Conservation (phyloP, 495 filamentous ascomycete species). For the Lasiosphaeria miniovina region DNA sequence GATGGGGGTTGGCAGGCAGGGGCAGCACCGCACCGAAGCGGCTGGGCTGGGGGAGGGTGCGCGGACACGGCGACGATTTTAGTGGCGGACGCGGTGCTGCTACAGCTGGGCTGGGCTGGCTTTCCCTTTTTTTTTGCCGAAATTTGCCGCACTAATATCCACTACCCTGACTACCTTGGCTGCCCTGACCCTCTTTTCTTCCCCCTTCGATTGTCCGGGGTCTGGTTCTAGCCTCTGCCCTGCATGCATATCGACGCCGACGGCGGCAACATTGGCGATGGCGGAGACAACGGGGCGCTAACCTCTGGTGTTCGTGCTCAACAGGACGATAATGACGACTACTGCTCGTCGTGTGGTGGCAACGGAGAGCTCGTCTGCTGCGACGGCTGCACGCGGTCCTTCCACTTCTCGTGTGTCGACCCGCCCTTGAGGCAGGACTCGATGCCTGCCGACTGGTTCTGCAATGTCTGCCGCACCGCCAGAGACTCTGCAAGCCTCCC, state of each 20-base stretch:
- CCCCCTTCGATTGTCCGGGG: not conserved
- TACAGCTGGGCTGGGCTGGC: slow-evolving; percentile 18
- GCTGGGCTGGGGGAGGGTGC: not conserved
- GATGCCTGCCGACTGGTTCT: slow-evolving; percentile 78
- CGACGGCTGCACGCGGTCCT: slow-evolving; percentile 81
- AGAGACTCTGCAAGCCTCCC: slow-evolving; percentile 34
- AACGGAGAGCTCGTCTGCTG: slow-evolving; percentile 87
- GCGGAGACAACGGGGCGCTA: not conserved
- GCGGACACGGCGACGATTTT: slow-evolving; percentile 16
- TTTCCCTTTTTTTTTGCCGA: slow-evolving; percentile 31
- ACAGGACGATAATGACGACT: slow-evolving; percentile 81
- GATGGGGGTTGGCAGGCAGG: not conserved
- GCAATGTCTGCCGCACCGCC: slow-evolving; percentile 61
- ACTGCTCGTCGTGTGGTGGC: slow-evolving; percentile 76
- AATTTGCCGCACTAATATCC: slow-evolving; percentile 33
- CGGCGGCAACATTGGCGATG: too few species aligned
- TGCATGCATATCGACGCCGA: too few species aligned
- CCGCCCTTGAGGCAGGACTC: slow-evolving; percentile 66
- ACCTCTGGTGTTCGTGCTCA: not conserved
- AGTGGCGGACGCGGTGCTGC: slow-evolving; percentile 17
- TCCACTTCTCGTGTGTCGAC: slow-evolving; percentile 82
- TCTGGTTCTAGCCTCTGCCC: not conserved
- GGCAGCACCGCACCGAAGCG: slow-evolving; percentile 8
- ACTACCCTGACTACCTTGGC: not conserved
- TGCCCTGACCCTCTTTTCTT: not conserved